Evolutionary conservation across 345 rosid species (phyloP).

Genomic region (Arabidopsis suecica): DNA sequence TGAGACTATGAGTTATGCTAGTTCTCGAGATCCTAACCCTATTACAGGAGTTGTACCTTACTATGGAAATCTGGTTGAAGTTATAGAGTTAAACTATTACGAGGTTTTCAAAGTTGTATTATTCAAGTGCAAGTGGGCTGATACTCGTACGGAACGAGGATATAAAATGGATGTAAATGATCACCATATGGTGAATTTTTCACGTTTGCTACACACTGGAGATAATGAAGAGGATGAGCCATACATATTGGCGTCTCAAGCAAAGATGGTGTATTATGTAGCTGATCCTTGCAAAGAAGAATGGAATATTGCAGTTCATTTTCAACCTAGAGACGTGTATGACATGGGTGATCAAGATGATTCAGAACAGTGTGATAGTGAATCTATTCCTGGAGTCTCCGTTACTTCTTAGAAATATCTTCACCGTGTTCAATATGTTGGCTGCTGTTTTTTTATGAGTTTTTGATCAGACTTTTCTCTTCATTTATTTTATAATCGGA

Average conservation of each 20-base stretch:
- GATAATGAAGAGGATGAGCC: constrained; percentile 11
- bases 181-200: constrained; percentile 12
- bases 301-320: neutral
- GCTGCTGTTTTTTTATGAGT: too few species aligned
- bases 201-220: neutral
- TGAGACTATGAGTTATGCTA: constrained; percentile 30
- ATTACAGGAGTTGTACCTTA: neutral
- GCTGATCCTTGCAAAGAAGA: neutral
- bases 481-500: too few species aligned
- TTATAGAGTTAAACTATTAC: constrained; percentile 19
- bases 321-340: neutral
- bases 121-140: neutral
- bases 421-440: too few species aligned
- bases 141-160: constrained; percentile 2
- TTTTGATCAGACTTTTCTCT: too few species aligned
- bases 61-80: constrained; percentile 1
- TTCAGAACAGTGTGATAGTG: too few species aligned
- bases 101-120: constrained; percentile 17
- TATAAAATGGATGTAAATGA: constrained; percentile 3
- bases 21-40: constrained; percentile 5
- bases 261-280: constrained; percentile 8
- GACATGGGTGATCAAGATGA: neutral
- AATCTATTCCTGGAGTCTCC: too few species aligned
- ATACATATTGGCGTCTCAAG: neutral
- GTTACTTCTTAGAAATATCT: too few species aligned